These are phyloP conservation scores for Talaromyces sp. DNA, from an alignment of 2,329 filamentous ascomycete genomes.

Conservation along the genomic window DNA sequence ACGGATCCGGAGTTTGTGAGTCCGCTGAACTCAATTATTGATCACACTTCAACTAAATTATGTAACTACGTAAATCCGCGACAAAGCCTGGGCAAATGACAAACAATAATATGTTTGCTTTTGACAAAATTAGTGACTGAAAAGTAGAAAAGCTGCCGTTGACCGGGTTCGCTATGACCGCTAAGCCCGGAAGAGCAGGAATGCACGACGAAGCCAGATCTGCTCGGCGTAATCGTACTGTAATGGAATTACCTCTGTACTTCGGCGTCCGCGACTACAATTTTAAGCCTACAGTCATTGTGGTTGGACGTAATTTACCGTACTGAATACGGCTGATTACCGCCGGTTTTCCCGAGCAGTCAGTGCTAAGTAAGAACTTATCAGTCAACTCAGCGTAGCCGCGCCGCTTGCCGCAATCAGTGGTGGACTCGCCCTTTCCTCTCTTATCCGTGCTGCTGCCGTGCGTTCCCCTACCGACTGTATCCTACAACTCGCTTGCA, in stretches of 20 bases:
- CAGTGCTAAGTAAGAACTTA: background rate
- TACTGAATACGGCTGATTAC: background rate
- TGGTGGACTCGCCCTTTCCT: background rate
- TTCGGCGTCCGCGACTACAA: background rate
- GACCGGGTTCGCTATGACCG: background rate
- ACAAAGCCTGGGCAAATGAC: background rate
- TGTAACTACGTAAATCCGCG: background rate
- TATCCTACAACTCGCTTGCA: background rate
- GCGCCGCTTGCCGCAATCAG: background rate
- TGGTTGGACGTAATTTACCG: background rate
- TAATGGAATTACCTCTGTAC: background rate
- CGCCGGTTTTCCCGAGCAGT: constrained; percentile 1
- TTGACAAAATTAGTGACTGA: too few species aligned
- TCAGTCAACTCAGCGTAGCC: background rate
- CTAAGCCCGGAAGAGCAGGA: constrained; percentile 1
- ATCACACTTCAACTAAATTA: background rate
- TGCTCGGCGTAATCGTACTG: background rate
- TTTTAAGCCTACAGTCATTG: too few species aligned
- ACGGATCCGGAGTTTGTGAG: constrained; percentile 1
- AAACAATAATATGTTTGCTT: background rate
- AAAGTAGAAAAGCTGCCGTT: background rate
- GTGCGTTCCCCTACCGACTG: background rate
- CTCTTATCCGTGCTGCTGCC: background rate
- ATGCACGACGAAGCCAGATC: background rate
- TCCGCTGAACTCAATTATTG: constrained; percentile 3